phyloP scores from a whole-genome alignment of 129 eudicot genomes.

The Flaveria ramosissima region DNA sequence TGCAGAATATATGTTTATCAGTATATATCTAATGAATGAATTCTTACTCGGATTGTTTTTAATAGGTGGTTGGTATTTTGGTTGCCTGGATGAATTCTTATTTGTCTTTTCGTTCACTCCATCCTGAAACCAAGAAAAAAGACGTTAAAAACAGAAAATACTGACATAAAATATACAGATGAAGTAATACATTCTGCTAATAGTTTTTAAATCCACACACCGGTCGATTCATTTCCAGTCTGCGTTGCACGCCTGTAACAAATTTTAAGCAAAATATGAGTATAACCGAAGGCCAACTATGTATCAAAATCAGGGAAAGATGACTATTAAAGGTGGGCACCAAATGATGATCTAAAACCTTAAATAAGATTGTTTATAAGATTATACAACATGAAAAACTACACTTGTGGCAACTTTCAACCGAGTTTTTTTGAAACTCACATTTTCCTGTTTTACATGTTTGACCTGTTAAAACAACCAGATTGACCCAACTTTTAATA shows the following conservation, averaged over 20 bases:
- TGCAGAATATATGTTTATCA: background rate
- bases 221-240: conserved; percentile 70
- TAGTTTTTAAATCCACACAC: conserved; percentile 27
- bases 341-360: background rate
- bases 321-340: background rate
- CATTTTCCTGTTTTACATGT: background rate
- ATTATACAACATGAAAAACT: background rate
- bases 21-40: background rate
- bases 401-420: background rate
- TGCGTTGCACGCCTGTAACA: conserved; percentile 67
- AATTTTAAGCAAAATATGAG: conserved; percentile 5
- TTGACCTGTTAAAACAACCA: background rate
- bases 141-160: background rate
- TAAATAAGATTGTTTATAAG: too few species aligned
- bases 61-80: conserved; percentile 76
- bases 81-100: conserved; percentile 50
- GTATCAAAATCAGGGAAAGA: background rate
- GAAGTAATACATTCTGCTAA: background rate
- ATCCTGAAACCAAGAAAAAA: conserved; percentile 41
- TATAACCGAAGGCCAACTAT: conserved; percentile 2
- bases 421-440: background rate
- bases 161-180: background rate
- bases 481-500: background rate
- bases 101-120: conserved; percentile 51
- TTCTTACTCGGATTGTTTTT: conserved; percentile 60